These are phyloP conservation scores for Amanita pallidorosea DNA, from an alignment of 768 basidiomycete genomes.

Conservation along the genomic window DNA sequence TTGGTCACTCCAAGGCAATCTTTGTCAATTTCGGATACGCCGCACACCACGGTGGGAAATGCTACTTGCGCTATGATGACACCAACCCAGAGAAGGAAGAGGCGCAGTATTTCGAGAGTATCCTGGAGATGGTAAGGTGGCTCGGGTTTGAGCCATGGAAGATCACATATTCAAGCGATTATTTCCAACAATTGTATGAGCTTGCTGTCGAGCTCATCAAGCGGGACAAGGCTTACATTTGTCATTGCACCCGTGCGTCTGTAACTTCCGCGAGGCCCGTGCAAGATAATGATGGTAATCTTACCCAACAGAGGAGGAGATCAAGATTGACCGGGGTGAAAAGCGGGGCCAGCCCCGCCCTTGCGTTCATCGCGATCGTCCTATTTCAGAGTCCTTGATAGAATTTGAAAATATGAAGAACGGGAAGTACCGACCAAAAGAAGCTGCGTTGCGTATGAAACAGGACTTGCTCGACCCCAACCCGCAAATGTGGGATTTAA, in stretches of 20 bases:
- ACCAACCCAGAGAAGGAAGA: slow-evolving; percentile 99
- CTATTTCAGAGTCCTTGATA: slow-evolving; percentile 73
- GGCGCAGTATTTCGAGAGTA: slow-evolving; percentile 91
- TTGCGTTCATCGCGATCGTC: slow-evolving; percentile 80
- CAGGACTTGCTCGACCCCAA: slow-evolving; percentile 88
- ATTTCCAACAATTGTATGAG: slow-evolving; percentile 80
- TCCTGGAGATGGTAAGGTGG: slow-evolving; percentile 93
- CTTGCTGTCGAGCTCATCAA: slow-evolving; percentile 84
- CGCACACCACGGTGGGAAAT: slow-evolving; percentile 83
- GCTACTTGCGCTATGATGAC: slow-evolving; percentile 94
- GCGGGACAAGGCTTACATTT: slow-evolving; percentile 89
- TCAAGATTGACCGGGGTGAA: slow-evolving; percentile 80
- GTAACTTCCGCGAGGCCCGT: slow-evolving; percentile 18
- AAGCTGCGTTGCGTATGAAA: slow-evolving; percentile 95
- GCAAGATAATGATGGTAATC: slow-evolving; percentile 1
- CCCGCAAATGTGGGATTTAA: slow-evolving; percentile 99
- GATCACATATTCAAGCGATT: slow-evolving; percentile 98
- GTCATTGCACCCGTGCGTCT: slow-evolving; percentile 78
- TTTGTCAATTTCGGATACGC: slow-evolving; percentile 99
- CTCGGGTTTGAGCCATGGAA: slow-evolving; percentile 97
- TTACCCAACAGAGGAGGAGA: slow-evolving; percentile 68
- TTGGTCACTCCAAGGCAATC: slow-evolving; percentile 97
- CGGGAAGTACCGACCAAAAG: slow-evolving; percentile 84
- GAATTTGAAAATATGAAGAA: slow-evolving; percentile 92
- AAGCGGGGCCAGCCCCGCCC: slow-evolving; percentile 72